Evolutionary conservation across 1,139 yeast genomes (phyloP), one percentile per base, ranked within the genome.

Genomic region (Lodderomyces metapsilosis): DNA sequence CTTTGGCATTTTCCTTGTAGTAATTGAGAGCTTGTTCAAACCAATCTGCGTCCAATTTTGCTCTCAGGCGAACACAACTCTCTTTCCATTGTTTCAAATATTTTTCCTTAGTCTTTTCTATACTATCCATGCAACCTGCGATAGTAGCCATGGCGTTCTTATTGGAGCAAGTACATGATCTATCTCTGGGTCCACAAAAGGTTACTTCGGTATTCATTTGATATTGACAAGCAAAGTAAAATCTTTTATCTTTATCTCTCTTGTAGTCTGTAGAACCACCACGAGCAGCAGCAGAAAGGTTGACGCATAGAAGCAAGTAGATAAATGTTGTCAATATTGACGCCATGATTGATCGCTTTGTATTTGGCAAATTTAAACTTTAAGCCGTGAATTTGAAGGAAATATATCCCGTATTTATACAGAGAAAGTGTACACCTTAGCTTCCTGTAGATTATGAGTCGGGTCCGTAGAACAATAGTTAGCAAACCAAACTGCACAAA

Each of bases 1-100:
- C 34, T 13, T 50, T 53, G 5, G 40, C 43, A 21, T 37, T 30
- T 4, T 21, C 32, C 21, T 31, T 35, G 34, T 37, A 41, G n/a
- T 34, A 16, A 16, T 25, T 17, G 11, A 40, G 6, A 12, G 43
- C 35, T 11, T 24, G 21, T 23, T 32, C 27, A 20, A 32, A 40
- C 44, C 47, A 44, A 17, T 37, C 25, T n/a, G n/a, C n/a, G n/a
- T n/a, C n/a, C n/a, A n/a, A n/a, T n/a, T n/a, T n/a, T n/a, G n/a
- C n/a, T n/a, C n/a, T n/a, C n/a, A n/a, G n/a, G n/a, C n/a, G n/a
- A n/a, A n/a, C n/a, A n/a, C n/a, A n/a, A n/a, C n/a, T n/a, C n/a
- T n/a, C n/a, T n/a, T n/a, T n/a, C n/a, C n/a, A n/a, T n/a, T n/a
- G n/a, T n/a, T n/a, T n/a, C n/a, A n/a, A n/a, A n/a, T n/a, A n/a